Conservation (phyloP, 2,329 filamentous ascomycete species). For the Xylaria sp. region DNA sequence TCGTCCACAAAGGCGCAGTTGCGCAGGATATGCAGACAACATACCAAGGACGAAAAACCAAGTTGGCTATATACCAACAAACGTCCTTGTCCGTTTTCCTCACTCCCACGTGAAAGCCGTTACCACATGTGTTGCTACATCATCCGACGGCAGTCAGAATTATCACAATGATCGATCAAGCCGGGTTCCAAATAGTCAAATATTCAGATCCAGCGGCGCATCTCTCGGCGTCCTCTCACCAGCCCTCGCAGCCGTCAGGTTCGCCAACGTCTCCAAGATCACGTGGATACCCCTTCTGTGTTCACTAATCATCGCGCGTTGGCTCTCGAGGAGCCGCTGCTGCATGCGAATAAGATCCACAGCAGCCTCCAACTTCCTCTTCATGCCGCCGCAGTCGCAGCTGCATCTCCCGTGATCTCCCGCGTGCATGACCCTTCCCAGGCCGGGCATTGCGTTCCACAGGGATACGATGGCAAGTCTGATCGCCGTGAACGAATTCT, state of each 20-base stretch:
- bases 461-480: slow-evolving; percentile 20
- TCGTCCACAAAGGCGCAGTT: not conserved
- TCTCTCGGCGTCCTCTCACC: not conserved
- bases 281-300: slow-evolving; percentile 24
- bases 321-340: slow-evolving; percentile 34
- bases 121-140: not conserved
- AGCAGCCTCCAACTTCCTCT: slow-evolving; percentile 21
- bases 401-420: slow-evolving; percentile 1
- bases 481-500: slow-evolving; percentile 35
- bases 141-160: not conserved
- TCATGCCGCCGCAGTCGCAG: slow-evolving; percentile 20
- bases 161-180: not conserved
- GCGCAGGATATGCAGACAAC: not conserved
- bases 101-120: not conserved
- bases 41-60: not conserved
- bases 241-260: slow-evolving; percentile 7
- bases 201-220: slow-evolving; percentile 14
- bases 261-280: slow-evolving; percentile 25
- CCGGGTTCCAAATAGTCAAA: slow-evolving; percentile 10
- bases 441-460: slow-evolving; percentile 26
- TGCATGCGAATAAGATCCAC: slow-evolving; percentile 30
- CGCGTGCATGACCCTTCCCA: not conserved
- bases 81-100: slow-evolving; percentile 3
- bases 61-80: slow-evolving; percentile 3
- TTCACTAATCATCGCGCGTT: slow-evolving; percentile 23